Conservation (phyloP, 495 filamentous ascomycete genomes). For the Hypoxylon intermedium region DNA sequence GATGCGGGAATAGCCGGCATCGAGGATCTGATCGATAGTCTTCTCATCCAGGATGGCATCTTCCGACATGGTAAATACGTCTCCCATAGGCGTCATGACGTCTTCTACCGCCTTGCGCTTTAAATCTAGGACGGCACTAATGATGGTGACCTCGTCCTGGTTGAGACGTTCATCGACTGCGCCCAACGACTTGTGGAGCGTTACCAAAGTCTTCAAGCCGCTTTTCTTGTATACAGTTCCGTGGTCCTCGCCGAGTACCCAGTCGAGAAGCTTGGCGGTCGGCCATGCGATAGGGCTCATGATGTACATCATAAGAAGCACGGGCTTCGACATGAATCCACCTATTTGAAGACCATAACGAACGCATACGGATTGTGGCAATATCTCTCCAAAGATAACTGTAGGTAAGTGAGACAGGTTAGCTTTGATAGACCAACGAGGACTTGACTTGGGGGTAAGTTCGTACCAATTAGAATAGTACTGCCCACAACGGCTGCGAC, state of each 20-base stretch:
- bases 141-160: slow-evolving; percentile 98
- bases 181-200: slow-evolving; percentile 88
- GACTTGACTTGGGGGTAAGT: slow-evolving; percentile 3
- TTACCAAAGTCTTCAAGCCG: slow-evolving; percentile 80
- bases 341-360: slow-evolving; percentile 97
- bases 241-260: slow-evolving; percentile 86
- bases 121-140: slow-evolving; percentile 92
- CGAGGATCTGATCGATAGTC: slow-evolving; percentile 91
- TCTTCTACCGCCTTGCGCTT: slow-evolving; percentile 93
- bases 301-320: slow-evolving; percentile 89
- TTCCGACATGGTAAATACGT: slow-evolving; percentile 93
- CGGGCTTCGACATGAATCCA: slow-evolving; percentile 89
- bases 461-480: slow-evolving; percentile 88
- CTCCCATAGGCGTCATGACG: slow-evolving; percentile 98
- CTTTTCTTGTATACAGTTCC: slow-evolving; percentile 96
- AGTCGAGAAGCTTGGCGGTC: slow-evolving; percentile 87
- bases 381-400: slow-evolving; percentile 98
- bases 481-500: slow-evolving; percentile 93
- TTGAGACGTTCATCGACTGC: slow-evolving; percentile 87
- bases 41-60: slow-evolving; percentile 89
- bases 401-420: background rate
- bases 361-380: slow-evolving; percentile 95
- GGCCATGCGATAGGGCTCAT: slow-evolving; percentile 88
- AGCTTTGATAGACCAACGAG: background rate
- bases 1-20: slow-evolving; percentile 92